Percentiles rank a stretch among this genome's conserved stretches.
phyloP scores from a whole-genome alignment of 805 yeast species.

The Saccharomyces mikatae region DNA sequence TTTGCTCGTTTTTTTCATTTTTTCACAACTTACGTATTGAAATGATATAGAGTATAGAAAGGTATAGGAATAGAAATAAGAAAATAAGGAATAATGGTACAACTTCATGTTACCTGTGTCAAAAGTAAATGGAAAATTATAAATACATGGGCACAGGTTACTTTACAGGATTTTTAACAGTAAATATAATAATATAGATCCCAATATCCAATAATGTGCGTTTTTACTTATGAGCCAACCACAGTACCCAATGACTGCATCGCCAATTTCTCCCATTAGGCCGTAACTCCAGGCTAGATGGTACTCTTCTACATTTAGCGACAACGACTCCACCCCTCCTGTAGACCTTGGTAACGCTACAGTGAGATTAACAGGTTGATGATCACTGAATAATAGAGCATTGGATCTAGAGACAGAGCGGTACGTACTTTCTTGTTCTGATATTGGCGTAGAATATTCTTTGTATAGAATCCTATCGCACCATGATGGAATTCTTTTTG shows the following conservation, averaged over 20 bases:
- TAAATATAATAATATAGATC: neutral
- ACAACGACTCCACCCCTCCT: neutral
- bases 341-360: conserved; percentile 36
- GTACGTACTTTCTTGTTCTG: conserved; percentile 36
- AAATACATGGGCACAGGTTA: neutral
- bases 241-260: conserved; percentile 19
- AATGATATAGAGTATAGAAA: neutral
- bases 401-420: conserved; percentile 34
- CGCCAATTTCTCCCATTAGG: conserved; percentile 11
- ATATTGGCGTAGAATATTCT: conserved; percentile 29
- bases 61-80: too few relatives aligned
- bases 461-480: conserved; percentile 75
- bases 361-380: conserved; percentile 61
- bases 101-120: neutral
- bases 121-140: neutral
- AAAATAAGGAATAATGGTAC: neutral
- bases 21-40: neutral
- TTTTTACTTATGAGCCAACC: conserved; percentile 18
- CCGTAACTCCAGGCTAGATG: neutral
- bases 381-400: conserved; percentile 57
- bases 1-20: neutral
- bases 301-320: neutral
- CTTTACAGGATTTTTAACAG: neutral
- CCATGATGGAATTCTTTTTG: conserved; percentile 74
- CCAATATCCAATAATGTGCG: conserved; percentile 7